phyloP scores from a whole-genome alignment of 208 protist species.

The Leishmania major region DNA sequence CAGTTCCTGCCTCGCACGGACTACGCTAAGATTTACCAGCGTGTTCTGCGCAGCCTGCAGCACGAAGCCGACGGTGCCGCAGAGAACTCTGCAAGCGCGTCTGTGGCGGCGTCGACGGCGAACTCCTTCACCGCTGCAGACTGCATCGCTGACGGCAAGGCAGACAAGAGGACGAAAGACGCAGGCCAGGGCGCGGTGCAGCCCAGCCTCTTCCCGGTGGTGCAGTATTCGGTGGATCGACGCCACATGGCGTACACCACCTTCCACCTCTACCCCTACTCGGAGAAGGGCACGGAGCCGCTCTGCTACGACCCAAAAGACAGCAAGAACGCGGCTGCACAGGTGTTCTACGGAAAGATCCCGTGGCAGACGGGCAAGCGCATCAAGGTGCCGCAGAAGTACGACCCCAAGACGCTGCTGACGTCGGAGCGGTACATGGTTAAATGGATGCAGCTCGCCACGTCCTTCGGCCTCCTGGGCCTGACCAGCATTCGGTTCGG shows the following conservation, averaged over 20 bases:
- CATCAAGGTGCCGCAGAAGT: constrained; percentile 90
- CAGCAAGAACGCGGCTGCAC: constrained; percentile 59
- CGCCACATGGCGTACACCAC: constrained; percentile 79
- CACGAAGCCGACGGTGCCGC: constrained; percentile 8
- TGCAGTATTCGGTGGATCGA: constrained; percentile 80
- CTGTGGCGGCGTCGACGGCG: not conserved
- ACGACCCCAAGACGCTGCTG: constrained; percentile 89
- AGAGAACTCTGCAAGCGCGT: not conserved
- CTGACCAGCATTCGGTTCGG: constrained; percentile 79
- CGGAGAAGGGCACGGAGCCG: constrained; percentile 74
- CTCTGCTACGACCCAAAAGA: constrained; percentile 60
- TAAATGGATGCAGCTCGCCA: constrained; percentile 80
- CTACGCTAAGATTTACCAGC: constrained; percentile 77
- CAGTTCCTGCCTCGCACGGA: constrained; percentile 80
- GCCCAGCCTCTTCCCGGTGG: constrained; percentile 37
- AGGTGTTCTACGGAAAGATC: constrained; percentile 75
- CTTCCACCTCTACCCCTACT: constrained; percentile 85
- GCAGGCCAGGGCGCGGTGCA: not conserved
- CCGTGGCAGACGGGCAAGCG: constrained; percentile 91
- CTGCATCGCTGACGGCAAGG: not conserved
- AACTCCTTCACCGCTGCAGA: not conserved
- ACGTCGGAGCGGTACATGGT: constrained; percentile 91
- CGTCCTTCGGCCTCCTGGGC: constrained; percentile 75
- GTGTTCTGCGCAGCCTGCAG: constrained; percentile 44
- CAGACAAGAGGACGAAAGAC: not conserved